phyloP scores from a whole-genome alignment of 371 early-diverging fungal species.

The Phascolomyces articulosus region DNA sequence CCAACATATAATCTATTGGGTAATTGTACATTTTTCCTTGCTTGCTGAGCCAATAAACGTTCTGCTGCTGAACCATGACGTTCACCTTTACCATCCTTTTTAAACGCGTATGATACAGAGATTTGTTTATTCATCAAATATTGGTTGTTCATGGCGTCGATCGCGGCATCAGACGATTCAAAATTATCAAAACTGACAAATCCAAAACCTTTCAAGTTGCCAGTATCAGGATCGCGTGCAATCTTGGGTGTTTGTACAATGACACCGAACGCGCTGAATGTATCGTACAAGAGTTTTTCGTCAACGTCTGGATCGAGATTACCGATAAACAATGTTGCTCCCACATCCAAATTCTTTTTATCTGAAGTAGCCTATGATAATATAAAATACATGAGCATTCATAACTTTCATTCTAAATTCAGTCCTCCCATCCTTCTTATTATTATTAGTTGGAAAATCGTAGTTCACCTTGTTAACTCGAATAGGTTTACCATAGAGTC shows the following conservation, averaged over 20 bases:
- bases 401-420: too few species aligned
- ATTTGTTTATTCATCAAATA: conserved; percentile 93
- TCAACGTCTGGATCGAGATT: conserved; percentile 94
- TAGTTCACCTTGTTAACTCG: conserved; percentile 91
- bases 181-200: conserved; percentile 94
- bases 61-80: conserved; percentile 98
- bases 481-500: conserved; percentile 94
- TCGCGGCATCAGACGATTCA: conserved; percentile 95
- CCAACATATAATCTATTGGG: conserved; percentile 78
- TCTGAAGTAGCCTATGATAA: conserved; percentile 78
- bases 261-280: conserved; percentile 93
- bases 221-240: conserved; percentile 89
- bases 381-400: neutral
- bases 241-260: conserved; percentile 90
- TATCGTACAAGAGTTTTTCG: conserved; percentile 94
- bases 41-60: conserved; percentile 92
- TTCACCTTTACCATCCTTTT: conserved; percentile 98
- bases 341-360: conserved; percentile 90
- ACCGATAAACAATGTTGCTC: conserved; percentile 96
- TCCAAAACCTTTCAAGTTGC: conserved; percentile 91
- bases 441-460: too few species aligned
- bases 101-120: conserved; percentile 92
- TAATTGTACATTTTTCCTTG: conserved; percentile 71
- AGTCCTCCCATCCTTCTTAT: too few species aligned
- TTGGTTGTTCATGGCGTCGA: conserved; percentile 98